Evolutionary conservation across 257 asterid genomes (phyloP), one percentile per base, ranked within the genome.

Genomic region (Fraxinus quadrangulata): DNA sequence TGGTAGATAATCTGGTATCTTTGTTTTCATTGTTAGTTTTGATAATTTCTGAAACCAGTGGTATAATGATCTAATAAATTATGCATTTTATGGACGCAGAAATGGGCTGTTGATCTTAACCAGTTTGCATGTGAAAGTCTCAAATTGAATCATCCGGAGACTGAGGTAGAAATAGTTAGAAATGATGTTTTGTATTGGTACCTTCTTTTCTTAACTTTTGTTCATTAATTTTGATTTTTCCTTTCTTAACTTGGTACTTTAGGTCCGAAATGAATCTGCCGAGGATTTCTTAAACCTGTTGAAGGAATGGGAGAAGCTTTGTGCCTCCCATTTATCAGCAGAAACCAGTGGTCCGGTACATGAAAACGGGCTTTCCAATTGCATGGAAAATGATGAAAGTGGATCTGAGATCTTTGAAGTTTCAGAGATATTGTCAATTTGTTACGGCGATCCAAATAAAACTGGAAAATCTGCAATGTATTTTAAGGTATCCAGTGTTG

Each of bases 71-170:
- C 23, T 19, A 70, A 13, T 51, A 21, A 34, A 56, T 6, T 21
- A 14, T 31, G 56, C 10, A 61, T 39, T 54, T 39, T 54, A 28
- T 42, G 26, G 5, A 19, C 61, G 79, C 81, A 94, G 97, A 94
- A 89, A 94, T 94, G 99, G 99, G 97, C 96, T 1, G 91, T 94
- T 67, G 98, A 94, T 73, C n/a, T 87, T 9, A 92, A 92, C 61
- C 34, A 67, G 19, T 66, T 82, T 79, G 99, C 99, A 9, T 92
- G 97, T 81, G 85, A 87, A 28, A 92, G 96, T 66, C 84, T 94
- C 51, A 88, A 69, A 65, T 77, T 86, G 51, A 94, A 92, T 65
- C 99, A 94, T 66, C 96, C 96, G 0, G 94, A 91, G 82, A 91
- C 98, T 0, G 83, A 88, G 94, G 99, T 94, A 70, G n/a, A 69